A percentile compares a stretch with the other conserved stretches of the same genome.
phyloP scores from a whole-genome alignment of 2,329 filamentous ascomycete species.

The Tolypocladium tundrense region DNA sequence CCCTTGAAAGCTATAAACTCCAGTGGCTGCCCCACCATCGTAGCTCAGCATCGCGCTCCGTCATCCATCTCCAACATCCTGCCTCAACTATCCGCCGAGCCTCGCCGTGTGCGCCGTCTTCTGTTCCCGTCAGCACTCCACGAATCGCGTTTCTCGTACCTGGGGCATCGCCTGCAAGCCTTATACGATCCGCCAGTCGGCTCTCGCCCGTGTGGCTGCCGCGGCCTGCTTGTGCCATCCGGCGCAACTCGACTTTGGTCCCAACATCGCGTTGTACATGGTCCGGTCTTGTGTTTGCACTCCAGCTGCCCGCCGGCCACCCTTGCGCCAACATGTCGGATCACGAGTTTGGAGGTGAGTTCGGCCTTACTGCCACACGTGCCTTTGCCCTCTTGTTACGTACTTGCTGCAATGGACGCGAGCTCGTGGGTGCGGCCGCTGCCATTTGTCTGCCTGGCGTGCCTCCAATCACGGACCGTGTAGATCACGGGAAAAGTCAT shows the following conservation, averaged over 20 bases:
- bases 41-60: neutral
- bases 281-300: neutral
- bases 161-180: neutral
- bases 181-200: neutral
- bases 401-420: neutral
- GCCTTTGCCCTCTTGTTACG: neutral
- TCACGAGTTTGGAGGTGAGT: conserved; percentile 54
- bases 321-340: conserved; percentile 44
- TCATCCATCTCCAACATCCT: neutral
- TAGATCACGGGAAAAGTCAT: neutral
- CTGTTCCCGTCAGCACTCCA: neutral
- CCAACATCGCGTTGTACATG: neutral
- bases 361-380: conserved; percentile 1
- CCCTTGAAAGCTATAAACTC: neutral
- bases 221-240: neutral
- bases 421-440: neutral
- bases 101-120: neutral
- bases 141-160: neutral
- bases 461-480: neutral
- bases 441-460: neutral
- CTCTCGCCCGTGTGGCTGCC: neutral
- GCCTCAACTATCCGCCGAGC: neutral
- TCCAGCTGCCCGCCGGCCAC: neutral
- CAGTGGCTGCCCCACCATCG: conserved; percentile 1
- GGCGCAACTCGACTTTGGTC: neutral